Percentiles rank a stretch among this genome's conserved stretches.
Evolutionary conservation across 106 monocot genomes (phyloP).

Genomic region (Acanthochlamys bracteata): DNA sequence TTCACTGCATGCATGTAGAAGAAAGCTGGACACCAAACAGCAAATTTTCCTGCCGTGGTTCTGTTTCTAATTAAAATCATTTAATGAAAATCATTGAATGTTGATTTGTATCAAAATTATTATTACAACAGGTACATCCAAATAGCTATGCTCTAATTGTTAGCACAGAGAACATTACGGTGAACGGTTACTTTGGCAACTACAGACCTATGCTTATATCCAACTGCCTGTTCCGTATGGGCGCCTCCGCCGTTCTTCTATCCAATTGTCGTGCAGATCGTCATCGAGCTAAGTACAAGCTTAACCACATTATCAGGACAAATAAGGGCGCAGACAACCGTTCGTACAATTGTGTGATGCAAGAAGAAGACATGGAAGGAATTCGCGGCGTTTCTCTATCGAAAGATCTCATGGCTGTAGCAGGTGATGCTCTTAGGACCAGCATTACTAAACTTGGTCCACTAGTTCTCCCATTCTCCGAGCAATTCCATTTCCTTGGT

Average conservation of each 20-base stretch:
- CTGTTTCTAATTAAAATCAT: no score
- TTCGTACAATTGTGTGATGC: conserved; percentile 3
- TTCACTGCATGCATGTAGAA: no score
- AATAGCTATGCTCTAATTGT: conserved; percentile 7
- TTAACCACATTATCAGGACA: neutral
- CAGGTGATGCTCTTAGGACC: neutral
- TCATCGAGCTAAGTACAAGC: neutral
- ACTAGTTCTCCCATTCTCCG: conserved; percentile 4
- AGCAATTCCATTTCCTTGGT: neutral
- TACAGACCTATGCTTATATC: conserved; percentile 1
- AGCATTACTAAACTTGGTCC: conserved; percentile 6
- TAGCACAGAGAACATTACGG: conserved; percentile 2
- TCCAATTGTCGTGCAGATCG: neutral
- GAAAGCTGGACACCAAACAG: no score
- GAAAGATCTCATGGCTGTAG: conserved; percentile 1
- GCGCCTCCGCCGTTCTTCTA: conserved; percentile 4
- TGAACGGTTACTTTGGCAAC: conserved; percentile 5
- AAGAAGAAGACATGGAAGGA: conserved; percentile 6
- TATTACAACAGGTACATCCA: neutral
- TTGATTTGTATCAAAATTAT: neutral
- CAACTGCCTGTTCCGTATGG: conserved; percentile 6
- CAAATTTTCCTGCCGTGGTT: no score
- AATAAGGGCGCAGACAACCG: neutral
- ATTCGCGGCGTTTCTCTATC: neutral
- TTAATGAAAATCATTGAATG: no score